A percentile compares a stretch with the other conserved stretches of the same genome.
phyloP scores from a whole-genome alignment of 1,139 yeast genomes.

The Taphrina betulina region DNA sequence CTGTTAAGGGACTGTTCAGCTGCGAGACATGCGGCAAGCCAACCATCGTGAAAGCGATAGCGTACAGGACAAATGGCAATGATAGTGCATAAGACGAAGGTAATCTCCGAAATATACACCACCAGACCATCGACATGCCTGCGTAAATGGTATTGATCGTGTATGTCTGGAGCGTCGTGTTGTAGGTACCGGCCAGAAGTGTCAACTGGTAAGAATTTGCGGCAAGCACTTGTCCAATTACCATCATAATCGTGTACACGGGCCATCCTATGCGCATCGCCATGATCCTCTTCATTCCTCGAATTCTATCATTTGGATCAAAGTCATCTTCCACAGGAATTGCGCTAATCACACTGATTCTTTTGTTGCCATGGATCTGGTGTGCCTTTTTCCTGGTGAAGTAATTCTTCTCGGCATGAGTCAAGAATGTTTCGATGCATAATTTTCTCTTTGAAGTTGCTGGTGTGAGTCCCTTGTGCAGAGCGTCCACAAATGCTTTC shows the following conservation, averaged over 20 bases:
- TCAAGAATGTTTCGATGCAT: constrained; percentile 31
- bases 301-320: constrained; percentile 10
- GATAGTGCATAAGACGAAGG: constrained; percentile 18
- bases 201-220: constrained; percentile 32
- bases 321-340: constrained; percentile 12
- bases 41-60: constrained; percentile 24
- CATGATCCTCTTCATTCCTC: constrained; percentile 11
- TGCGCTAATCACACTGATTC: neutral
- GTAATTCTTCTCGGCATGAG: constrained; percentile 24
- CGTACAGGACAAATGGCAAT: constrained; percentile 25
- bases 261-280: constrained; percentile 33
- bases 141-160: constrained; percentile 24
- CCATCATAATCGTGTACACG: constrained; percentile 24
- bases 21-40: constrained; percentile 25
- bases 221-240: constrained; percentile 31
- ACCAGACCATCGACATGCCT: constrained; percentile 31
- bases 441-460: constrained; percentile 27
- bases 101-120: constrained; percentile 9
- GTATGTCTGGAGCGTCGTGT: constrained; percentile 18
- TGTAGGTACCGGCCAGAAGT: constrained; percentile 28
- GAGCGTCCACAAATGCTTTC: constrained; percentile 9
- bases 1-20: neutral
- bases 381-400: constrained; percentile 19
- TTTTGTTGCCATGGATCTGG: constrained; percentile 11
- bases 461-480: constrained; percentile 23